Base-by-base conservation (phyloP, 805 yeast genomes). In the Maudiozyma turicensis region DNA sequence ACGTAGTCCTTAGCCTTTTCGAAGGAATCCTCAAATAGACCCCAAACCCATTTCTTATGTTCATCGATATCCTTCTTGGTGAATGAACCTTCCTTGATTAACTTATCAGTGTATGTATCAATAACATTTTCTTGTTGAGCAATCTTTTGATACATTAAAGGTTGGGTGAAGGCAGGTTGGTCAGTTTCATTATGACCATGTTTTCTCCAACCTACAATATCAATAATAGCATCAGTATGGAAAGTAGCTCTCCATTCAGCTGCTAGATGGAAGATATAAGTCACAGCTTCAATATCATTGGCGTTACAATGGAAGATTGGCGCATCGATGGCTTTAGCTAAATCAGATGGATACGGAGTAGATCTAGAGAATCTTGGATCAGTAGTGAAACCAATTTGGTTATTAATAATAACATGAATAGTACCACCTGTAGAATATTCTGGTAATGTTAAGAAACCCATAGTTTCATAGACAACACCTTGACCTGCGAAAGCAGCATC, bases 251-350 rank as follows among this genome's bases (percentile, higher is more conserved):
- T 85, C 95, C 96, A 93, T 72, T 93, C 96, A 52, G 99, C 98
- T 56, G 99, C 99, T 69, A 93, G 77, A 70, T 88, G 85, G 80
- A 90, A 90, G 60, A 91, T 82, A 67, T 84, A 93, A 46, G 88
- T 85, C 52, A 85, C 84, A 43, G 95, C 86, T 75, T 93, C 99
- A 56, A 88, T 89, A 67, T 93, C 98, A 70, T 93, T 98, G 28
- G 98, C 97, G 65, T 93, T 93, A 46, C 93, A 98, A 72, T 93
- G 99, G 95, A 93, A 93, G 62, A 93, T 89, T 54, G 99, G 99
- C 28, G 98, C 96, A 67, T 91, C 90, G 70, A 88, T 86, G 35
- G 96, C 76, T 75, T 93, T 93, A 60, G 97, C 98, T 66, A 93
- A 79, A 75, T 93, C 99, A 28, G 96, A 86, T 61, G 99, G 97